A percentile compares a stretch with the other conserved stretches of the same genome.
Evolutionary conservation across 2,329 filamentous ascomycete species (phyloP).

Genomic region (Trichoderma aggressivum): DNA sequence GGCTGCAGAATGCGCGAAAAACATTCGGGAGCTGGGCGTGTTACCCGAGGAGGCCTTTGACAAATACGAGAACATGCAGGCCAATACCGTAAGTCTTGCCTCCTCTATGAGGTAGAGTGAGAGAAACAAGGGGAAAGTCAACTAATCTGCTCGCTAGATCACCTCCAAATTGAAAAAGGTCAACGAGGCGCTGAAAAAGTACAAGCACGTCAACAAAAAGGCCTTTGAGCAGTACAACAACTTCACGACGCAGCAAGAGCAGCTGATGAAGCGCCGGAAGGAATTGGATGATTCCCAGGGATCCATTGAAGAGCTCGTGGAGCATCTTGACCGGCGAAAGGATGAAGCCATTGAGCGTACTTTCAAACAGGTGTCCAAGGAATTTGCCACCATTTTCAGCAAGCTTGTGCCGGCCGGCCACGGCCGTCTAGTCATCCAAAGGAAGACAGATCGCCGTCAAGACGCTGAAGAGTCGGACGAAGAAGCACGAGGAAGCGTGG

Average conservation of each 20-base stretch:
- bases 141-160: conserved; percentile 39
- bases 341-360: conserved; percentile 98
- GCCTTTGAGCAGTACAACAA: conserved; percentile 98
- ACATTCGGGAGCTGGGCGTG: conserved; percentile 89
- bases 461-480: conserved; percentile 62
- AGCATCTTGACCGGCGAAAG: conserved; percentile 89
- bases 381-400: conserved; percentile 91
- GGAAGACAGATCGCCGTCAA: conserved; percentile 71
- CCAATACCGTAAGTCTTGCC: conserved; percentile 60
- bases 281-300: conserved; percentile 83
- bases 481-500: conserved; percentile 68
- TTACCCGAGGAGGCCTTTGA: conserved; percentile 91
- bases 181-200: conserved; percentile 91
- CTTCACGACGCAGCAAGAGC: conserved; percentile 89
- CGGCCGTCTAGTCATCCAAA: conserved; percentile 87
- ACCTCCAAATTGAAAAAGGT: conserved; percentile 77
- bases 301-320: conserved; percentile 89
- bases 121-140: conserved; percentile 14
- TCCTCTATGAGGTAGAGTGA: no score
- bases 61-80: conserved; percentile 80
- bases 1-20: conserved; percentile 76
- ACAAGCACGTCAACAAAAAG: conserved; percentile 98
- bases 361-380: conserved; percentile 94
- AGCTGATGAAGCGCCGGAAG: conserved; percentile 75
- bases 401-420: conserved; percentile 92